These are phyloP conservation scores for Chaetothyriales sp. DNA, from an alignment of 2,329 filamentous ascomycete genomes.

Conservation along the genomic window DNA sequence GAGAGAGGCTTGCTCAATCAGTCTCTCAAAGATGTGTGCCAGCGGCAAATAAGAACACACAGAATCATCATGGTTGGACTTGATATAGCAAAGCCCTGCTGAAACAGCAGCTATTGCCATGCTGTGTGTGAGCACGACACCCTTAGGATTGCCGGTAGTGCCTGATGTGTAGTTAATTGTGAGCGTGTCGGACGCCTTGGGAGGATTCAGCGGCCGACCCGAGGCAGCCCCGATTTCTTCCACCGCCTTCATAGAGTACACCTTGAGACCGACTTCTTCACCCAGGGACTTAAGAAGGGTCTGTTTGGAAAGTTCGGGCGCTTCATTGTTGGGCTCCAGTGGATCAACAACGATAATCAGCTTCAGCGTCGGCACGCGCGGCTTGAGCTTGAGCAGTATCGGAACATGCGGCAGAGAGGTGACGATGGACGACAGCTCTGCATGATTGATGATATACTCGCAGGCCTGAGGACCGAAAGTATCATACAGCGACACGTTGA, in stretches of 20 bases:
- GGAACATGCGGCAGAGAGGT: slow-evolving; percentile 71
- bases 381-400: slow-evolving; percentile 62
- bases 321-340: slow-evolving; percentile 55
- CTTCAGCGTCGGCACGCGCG: slow-evolving; percentile 68
- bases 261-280: slow-evolving; percentile 54
- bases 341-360: slow-evolving; percentile 77
- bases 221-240: slow-evolving; percentile 65
- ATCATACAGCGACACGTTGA: slow-evolving; percentile 87
- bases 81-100: slow-evolving; percentile 45
- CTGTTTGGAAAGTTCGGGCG: slow-evolving; percentile 61
- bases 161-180: slow-evolving; percentile 60
- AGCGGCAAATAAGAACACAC: slow-evolving; percentile 80
- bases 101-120: slow-evolving; percentile 57
- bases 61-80: slow-evolving; percentile 46
- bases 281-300: slow-evolving; percentile 65
- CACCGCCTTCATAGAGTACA: slow-evolving; percentile 68
- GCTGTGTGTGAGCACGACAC: slow-evolving; percentile 59
- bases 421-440: slow-evolving; percentile 59
- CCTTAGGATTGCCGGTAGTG: slow-evolving; percentile 51
- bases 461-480: slow-evolving; percentile 82
- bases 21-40: slow-evolving; percentile 84
- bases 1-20: slow-evolving; percentile 64
- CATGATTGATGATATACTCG: slow-evolving; percentile 92
- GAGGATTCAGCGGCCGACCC: slow-evolving; percentile 56
- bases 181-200: slow-evolving; percentile 59